Base-by-base conservation (phyloP, 768 basidiomycete genomes). In the Postia placenta region DNA sequence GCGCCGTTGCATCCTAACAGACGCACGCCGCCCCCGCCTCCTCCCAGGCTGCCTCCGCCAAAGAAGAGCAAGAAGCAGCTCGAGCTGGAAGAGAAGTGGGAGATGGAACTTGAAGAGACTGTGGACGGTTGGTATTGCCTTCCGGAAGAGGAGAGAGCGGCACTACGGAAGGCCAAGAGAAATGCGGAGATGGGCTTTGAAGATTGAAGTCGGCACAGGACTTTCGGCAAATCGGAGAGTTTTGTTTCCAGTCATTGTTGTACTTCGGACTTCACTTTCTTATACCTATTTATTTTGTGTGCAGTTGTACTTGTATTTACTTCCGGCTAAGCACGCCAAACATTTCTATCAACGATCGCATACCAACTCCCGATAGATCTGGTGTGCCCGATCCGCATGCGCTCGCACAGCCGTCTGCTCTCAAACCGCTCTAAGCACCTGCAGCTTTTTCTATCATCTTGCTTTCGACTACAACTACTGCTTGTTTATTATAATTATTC, bases 61-160 rank as follows among this genome's bases (percentile, higher is more conserved):
- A 86, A 81, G 67, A 90, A 90, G 71, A 82, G 79, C 45, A 88
- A 88, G 72, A 90, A 89, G 62, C 79, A 87, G 65, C 65, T 85
- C 20, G 78, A 81, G 58, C 66, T 77, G 59, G 87, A 90, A 65
- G 87, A 90, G 63, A 76, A 74, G 58, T 88, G 88, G 76, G 87
- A 89, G 60, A 79, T 86, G 63, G 87, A 91, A 66, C 65, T 90
- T 49, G 71, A 84, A 22, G 87, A 90, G 53, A 80, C 72, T 37
- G 69, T 85, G 2, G 85, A 86, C 11, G 87, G 86, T 15, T 78
- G 85, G 68, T 64, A 53, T 41, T 56, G 56, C 23, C 48, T 68
- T 45, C 41, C 58, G 2, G 60, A 67, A 37, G 59, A 56, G 42
- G 72, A 78, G 54, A 64, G 65, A 24, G 64, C 61, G 37, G 67